Conservation (phyloP, 495 filamentous ascomycete species). For the Halenospora varia region DNA sequence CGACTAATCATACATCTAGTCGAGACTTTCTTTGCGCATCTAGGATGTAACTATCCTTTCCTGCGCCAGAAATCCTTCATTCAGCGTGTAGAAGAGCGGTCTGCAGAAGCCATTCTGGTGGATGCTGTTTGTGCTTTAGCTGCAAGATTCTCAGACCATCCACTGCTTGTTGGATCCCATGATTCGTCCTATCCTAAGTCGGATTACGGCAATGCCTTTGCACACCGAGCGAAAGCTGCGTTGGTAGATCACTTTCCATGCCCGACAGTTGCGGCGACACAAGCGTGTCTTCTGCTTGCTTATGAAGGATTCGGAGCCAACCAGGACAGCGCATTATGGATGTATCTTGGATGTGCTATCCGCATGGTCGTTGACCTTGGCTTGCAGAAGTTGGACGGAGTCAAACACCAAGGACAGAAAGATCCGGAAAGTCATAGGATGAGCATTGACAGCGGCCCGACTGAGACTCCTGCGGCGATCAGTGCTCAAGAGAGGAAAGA, state of each 20-base stretch:
- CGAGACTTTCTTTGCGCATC: conserved; percentile 71
- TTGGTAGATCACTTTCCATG: conserved; percentile 74
- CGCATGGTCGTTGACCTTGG: conserved; percentile 84
- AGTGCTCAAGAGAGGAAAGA: conserved; percentile 54
- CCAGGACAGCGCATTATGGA: conserved; percentile 84
- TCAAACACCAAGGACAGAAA: conserved; percentile 60
- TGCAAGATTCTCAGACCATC: conserved; percentile 73
- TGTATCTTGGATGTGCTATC: conserved; percentile 82
- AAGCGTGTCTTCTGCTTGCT: conserved; percentile 74
- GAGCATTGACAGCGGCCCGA: conserved; percentile 25
- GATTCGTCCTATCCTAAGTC: conserved; percentile 21
- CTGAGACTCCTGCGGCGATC: conserved; percentile 34
- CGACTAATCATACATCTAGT: conserved; percentile 69
- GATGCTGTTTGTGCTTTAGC: conserved; percentile 78
- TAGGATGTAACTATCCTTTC: conserved; percentile 83
- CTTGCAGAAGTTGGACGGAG: conserved; percentile 71
- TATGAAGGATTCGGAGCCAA: conserved; percentile 85
- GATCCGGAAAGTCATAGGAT: conserved; percentile 39
- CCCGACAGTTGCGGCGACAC: conserved; percentile 73
- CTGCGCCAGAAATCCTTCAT: conserved; percentile 65
- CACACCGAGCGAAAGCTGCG: conserved; percentile 68
- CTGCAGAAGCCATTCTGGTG: conserved; percentile 80
- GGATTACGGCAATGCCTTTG: conserved; percentile 69
- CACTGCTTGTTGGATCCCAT: conserved; percentile 44
- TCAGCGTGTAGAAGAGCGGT: conserved; percentile 67